A percentile compares a stretch with the other conserved stretches of the same genome.
These are phyloP conservation scores for Ophiostoma populinum DNA, from an alignment of 2,329 filamentous ascomycete species.

Conservation along the genomic window DNA sequence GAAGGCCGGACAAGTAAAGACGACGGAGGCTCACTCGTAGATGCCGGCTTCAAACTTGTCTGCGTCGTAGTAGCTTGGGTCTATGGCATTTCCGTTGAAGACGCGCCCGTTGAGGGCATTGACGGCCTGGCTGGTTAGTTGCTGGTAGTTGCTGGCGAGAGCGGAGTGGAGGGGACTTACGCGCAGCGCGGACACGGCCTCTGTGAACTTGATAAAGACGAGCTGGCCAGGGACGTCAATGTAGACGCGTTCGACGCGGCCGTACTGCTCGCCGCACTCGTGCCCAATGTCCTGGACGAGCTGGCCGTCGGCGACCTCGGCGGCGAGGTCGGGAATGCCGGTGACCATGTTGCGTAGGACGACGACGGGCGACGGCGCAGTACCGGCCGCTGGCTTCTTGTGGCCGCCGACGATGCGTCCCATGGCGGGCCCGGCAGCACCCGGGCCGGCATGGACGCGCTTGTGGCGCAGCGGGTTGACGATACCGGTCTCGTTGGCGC, in stretches of 20 bases:
- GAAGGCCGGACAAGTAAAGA: too few relatives aligned
- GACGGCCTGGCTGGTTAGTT: conserved; percentile 66
- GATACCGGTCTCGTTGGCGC: conserved; percentile 68
- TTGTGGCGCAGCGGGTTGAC: conserved; percentile 74
- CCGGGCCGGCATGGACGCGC: conserved; percentile 68
- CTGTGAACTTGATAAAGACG: conserved; percentile 90
- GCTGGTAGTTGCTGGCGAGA: background rate
- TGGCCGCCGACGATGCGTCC: conserved; percentile 62
- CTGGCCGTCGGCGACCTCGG: conserved; percentile 51
- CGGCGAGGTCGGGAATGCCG: conserved; percentile 56
- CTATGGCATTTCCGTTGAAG: conserved; percentile 75
- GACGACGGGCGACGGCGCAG: conserved; percentile 58
- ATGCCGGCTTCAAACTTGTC: conserved; percentile 62
- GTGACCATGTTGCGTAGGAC: conserved; percentile 74
- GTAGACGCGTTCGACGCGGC: conserved; percentile 62
- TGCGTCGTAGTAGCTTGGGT: conserved; percentile 64
- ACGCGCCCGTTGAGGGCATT: conserved; percentile 75
- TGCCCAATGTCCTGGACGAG: conserved; percentile 91
- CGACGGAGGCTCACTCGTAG: conserved; percentile 9
- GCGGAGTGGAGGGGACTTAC: conserved; percentile 31
- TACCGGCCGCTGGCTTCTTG: conserved; percentile 23
- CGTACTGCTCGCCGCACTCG: conserved; percentile 69
- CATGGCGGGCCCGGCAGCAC: conserved; percentile 50
- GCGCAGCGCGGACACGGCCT: conserved; percentile 64
- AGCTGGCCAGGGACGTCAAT: conserved; percentile 47